These are phyloP conservation scores for Aureobasidium uvarum DNA, from an alignment of 2,329 filamentous ascomycete species.

Conservation along the genomic window DNA sequence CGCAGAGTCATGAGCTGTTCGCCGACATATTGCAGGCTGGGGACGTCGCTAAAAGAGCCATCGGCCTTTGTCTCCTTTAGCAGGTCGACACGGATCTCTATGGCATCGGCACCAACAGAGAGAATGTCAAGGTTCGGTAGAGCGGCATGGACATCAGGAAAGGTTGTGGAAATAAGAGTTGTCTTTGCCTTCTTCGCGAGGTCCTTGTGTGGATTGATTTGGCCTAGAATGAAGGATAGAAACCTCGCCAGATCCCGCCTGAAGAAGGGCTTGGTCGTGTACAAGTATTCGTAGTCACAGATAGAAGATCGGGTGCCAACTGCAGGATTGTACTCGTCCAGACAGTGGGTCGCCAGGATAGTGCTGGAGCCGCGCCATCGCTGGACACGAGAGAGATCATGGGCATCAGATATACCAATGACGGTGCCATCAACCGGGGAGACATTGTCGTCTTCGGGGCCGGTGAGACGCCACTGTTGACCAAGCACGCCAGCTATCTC, in stretches of 20 bases:
- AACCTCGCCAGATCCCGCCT: constrained; percentile 76
- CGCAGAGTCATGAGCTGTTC: constrained; percentile 82
- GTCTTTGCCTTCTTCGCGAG: constrained; percentile 75
- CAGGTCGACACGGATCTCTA: constrained; percentile 81
- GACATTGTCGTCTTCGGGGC: constrained; percentile 55
- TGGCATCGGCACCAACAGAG: constrained; percentile 80
- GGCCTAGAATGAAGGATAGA: constrained; percentile 74
- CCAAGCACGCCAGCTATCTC: constrained; percentile 77
- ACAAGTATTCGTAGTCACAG: constrained; percentile 85
- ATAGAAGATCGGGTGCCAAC: constrained; percentile 60
- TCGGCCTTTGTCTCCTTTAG: constrained; percentile 67
- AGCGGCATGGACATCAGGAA: constrained; percentile 78
- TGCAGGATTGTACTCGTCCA: constrained; percentile 60
- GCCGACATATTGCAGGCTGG: constrained; percentile 79
- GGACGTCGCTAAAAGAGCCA: constrained; percentile 62
- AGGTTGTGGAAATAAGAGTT: constrained; percentile 84
- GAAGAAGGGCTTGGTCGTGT: constrained; percentile 69
- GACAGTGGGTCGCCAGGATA: constrained; percentile 73
- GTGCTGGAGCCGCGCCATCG: constrained; percentile 60
- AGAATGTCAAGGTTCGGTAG: constrained; percentile 83
- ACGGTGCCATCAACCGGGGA: constrained; percentile 62
- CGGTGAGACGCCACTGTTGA: constrained; percentile 63
- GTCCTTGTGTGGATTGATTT: constrained; percentile 74
- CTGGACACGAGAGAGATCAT: constrained; percentile 58
- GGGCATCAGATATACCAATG: constrained; percentile 60